Percentiles rank a stretch among this genome's conserved stretches.
Conservation (phyloP, 768 basidiomycete genomes). For the Roridomyces roridus region DNA sequence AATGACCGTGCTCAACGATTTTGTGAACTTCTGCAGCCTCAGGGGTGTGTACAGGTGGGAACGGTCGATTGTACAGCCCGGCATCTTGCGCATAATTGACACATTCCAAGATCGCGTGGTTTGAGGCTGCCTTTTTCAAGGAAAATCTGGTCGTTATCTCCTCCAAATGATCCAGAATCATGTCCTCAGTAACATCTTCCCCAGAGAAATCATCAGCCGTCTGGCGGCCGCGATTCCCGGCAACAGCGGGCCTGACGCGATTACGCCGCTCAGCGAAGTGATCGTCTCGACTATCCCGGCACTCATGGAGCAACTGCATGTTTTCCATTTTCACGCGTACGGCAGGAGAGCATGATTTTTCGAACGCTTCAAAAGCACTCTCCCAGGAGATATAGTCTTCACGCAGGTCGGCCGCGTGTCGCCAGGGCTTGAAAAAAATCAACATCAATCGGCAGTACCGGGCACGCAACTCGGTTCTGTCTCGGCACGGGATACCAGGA, state of each 20-base stretch:
- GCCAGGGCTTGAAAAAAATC: conserved; percentile 18
- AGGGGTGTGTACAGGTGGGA: not conserved
- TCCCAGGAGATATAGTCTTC: conserved; percentile 27
- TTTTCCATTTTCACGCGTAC: not conserved
- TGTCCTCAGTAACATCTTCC: not conserved
- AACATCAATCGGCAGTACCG: conserved; percentile 44
- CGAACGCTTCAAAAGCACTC: conserved; percentile 34
- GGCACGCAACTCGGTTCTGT: conserved; percentile 18
- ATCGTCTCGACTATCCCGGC: no score
- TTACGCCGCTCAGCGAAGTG: conserved; percentile 15
- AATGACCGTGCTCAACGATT: no score
- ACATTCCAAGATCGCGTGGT: conserved; percentile 1
- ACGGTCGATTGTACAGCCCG: not conserved
- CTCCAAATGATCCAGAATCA: not conserved
- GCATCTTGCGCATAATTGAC: not conserved
- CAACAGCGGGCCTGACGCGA: not conserved
- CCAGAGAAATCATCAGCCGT: not conserved
- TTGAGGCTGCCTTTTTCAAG: not conserved
- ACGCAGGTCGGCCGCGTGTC: conserved; percentile 19
- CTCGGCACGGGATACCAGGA: conserved; percentile 35
- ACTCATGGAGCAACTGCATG: conserved; percentile 3
- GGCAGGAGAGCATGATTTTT: no score
- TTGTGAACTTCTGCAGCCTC: not conserved
- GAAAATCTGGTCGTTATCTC: not conserved
- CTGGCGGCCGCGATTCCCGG: not conserved